Conservation (phyloP, 805 yeast species). For the Cyberlindnera maclurae region DNA sequence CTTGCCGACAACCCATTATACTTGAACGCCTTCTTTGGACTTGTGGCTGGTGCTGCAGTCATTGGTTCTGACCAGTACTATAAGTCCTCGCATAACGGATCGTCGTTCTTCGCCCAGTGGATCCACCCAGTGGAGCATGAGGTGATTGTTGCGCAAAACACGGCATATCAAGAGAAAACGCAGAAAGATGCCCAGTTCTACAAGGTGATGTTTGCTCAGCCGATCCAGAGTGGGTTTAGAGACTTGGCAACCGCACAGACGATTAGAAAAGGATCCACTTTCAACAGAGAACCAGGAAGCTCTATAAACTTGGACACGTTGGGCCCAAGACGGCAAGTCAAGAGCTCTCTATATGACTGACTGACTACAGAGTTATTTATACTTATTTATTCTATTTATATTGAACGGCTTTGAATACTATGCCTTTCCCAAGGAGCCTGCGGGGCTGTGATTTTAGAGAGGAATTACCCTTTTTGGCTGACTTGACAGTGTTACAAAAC, state of each 20-base stretch:
- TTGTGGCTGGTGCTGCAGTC: constrained; percentile 4
- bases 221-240: constrained; percentile 8
- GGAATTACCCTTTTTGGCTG: too few relatives aligned
- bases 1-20: constrained; percentile 12
- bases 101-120: constrained; percentile 10
- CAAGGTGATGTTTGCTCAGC: constrained; percentile 9
- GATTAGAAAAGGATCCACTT: constrained; percentile 13
- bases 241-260: constrained; percentile 6
- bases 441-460: too few relatives aligned
- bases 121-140: constrained; percentile 8
- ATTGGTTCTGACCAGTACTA: constrained; percentile 7
- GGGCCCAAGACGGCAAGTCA: constrained; percentile 14
- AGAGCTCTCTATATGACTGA: constrained; percentile 13
- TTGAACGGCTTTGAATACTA: background rate
- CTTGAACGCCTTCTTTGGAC: constrained; percentile 5
- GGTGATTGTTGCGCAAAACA: constrained; percentile 4
- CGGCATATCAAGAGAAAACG: constrained; percentile 7
- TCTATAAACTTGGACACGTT: constrained; percentile 8
- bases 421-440: too few relatives aligned
- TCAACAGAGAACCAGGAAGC: constrained; percentile 13
- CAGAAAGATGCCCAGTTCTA: constrained; percentile 7
- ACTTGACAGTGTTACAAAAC: too few relatives aligned
- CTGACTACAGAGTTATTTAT: background rate
- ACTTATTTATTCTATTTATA: constrained; percentile 6
- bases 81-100: constrained; percentile 5